Conservation (phyloP, 169 alveolate species). For the Amoebophrya sp. region DNA sequence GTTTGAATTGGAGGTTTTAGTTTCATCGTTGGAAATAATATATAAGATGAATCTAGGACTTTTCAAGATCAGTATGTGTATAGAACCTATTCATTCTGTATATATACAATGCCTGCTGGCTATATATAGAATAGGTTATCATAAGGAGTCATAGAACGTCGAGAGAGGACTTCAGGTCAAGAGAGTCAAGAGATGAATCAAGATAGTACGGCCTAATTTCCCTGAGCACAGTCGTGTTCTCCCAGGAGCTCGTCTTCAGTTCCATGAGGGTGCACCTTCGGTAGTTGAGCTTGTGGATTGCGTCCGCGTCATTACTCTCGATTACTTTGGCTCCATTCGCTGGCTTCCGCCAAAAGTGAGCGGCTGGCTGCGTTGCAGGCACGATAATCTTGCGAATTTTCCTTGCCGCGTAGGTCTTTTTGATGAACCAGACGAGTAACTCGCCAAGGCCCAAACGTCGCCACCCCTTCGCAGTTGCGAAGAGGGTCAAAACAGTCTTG, state of each 20-base stretch:
- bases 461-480: background rate
- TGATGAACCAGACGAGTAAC: background rate
- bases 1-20: background rate
- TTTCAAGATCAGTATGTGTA: no score
- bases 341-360: background rate
- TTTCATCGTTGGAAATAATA: no score
- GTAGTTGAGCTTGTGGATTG: background rate
- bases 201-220: background rate
- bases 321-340: background rate
- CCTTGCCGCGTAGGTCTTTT: background rate
- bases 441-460: background rate
- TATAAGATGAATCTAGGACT: no score
- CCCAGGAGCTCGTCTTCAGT: background rate
- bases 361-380: constrained; percentile 1
- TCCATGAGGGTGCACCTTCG: constrained; percentile 3
- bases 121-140: no score
- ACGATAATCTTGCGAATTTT: background rate
- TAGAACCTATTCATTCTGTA: no score
- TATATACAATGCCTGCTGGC: no score
- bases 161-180: no score
- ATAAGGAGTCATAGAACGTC: no score
- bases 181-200: background rate
- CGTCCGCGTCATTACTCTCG: background rate
- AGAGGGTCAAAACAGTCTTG: background rate
- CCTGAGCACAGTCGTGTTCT: background rate